A percentile compares a stretch with the other conserved stretches of the same genome.
phyloP scores from a whole-genome alignment of 352 stramenopile species.

The Globisporangium ultimum region DNA sequence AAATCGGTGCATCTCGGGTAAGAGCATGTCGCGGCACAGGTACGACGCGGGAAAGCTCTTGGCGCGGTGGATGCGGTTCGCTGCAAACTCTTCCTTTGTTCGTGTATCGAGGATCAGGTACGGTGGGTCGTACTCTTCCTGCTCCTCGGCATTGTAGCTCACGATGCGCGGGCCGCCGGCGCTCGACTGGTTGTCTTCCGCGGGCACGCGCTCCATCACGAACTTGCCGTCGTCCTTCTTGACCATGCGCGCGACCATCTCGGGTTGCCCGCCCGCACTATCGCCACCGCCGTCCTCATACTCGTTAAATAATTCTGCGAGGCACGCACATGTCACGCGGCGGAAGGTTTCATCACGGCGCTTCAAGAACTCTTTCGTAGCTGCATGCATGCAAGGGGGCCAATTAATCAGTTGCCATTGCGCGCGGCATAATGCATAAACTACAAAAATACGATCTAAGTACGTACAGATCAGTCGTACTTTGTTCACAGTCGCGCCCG shows the following conservation, averaged over 20 bases:
- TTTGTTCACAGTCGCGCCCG: slow-evolving; percentile 71
- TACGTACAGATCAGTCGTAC: slow-evolving; percentile 71
- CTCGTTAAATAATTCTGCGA: slow-evolving; percentile 71
- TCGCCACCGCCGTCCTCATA: slow-evolving; percentile 56
- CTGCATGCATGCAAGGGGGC: slow-evolving; percentile 17
- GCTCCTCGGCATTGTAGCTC: slow-evolving; percentile 74
- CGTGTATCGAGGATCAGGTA: slow-evolving; percentile 76
- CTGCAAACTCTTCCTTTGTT: slow-evolving; percentile 60
- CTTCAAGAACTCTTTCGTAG: slow-evolving; percentile 78
- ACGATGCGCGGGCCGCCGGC: slow-evolving; percentile 54
- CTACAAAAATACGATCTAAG: no score
- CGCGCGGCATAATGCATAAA: no score
- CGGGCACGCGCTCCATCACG: slow-evolving; percentile 62
- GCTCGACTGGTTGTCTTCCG: slow-evolving; percentile 36
- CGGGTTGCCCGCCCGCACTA: slow-evolving; percentile 26
- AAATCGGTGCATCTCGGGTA: slow-evolving; percentile 76
- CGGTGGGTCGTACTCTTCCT: slow-evolving; percentile 71
- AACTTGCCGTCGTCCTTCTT: slow-evolving; percentile 64
- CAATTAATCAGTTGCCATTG: not conserved
- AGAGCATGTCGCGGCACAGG: slow-evolving; percentile 56
- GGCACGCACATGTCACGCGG: slow-evolving; percentile 58
- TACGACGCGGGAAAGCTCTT: slow-evolving; percentile 61
- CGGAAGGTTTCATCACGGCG: slow-evolving; percentile 78
- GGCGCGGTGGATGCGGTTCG: slow-evolving; percentile 65
- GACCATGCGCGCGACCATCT: slow-evolving; percentile 78